Evolutionary conservation across 805 yeast species (phyloP), one percentile per base, ranked within the genome.

Genomic region (Scheffersomyces lignosus): DNA sequence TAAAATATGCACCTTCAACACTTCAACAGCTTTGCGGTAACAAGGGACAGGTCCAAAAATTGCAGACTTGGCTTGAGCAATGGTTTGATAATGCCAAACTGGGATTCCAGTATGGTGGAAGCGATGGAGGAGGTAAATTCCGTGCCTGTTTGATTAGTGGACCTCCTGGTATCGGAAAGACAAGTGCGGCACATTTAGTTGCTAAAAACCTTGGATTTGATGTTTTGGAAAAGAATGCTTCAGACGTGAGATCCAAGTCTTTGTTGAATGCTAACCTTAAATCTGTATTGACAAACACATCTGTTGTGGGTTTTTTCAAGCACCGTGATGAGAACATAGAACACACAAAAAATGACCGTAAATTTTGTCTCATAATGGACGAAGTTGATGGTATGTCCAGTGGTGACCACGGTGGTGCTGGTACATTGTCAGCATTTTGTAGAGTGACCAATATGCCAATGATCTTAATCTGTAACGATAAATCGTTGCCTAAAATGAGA

Each of bases 361-460:
- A 77, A 42, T 81, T 91, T 49, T 87, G 89, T 37, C 71, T 93
- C 31, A 84, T 93, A 45, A 89, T 93, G 98, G 99, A 93, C 64
- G 99, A 93, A 66, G 98, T 93, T 20, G 99, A 93, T 60, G 99
- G 99, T 49, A 93, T 93, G 98, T 87, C 96, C 27, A 89, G 95
- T 55, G 99, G 99, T 46, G 99, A 93, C 62, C 83, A 93, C 51
- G 99, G 99, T 43, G 99, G 99, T 45, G 96, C 93, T 18, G 97
- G 96, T 16, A 95, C 89, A 42, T 73, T 93, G 61, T 88, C 97
- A 0, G 81, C 83, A 27, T 83, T 87, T 49, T 90, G 97, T 56
- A 75, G 83, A 29, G 82, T 80, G 34, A 89, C 98, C 0, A 75
- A 80, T 29, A 87, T 91, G 49, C 99, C 99, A 12, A 76, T 93